Evolutionary conservation across 805 yeast species (phyloP).

Genomic region (Saccharomyces eubayanus): DNA sequence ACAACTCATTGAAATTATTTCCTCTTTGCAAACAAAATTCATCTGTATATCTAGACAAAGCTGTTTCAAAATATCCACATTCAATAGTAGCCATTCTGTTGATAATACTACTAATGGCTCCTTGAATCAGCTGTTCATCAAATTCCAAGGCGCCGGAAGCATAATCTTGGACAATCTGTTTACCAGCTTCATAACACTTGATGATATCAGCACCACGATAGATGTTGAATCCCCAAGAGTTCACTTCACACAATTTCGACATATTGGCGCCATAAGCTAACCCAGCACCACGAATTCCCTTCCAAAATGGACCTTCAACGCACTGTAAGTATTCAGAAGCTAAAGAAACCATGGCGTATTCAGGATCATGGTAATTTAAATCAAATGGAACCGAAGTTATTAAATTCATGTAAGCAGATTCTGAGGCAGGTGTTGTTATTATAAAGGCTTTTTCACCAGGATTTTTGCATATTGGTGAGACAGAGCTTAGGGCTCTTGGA

Average conservation of each 20-base stretch:
- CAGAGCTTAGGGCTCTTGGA: constrained; percentile 47
- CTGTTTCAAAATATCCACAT: constrained; percentile 57
- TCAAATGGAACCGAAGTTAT: constrained; percentile 48
- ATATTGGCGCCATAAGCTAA: constrained; percentile 82
- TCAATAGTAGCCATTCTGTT: constrained; percentile 62
- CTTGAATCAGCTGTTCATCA: constrained; percentile 54
- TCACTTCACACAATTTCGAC: constrained; percentile 51
- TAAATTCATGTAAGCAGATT: constrained; percentile 61
- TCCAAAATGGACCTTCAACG: constrained; percentile 96
- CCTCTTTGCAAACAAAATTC: constrained; percentile 63
- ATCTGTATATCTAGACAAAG: constrained; percentile 57
- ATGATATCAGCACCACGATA: constrained; percentile 80
- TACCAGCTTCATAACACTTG: constrained; percentile 53
- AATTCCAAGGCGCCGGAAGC: constrained; percentile 47
- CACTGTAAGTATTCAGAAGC: constrained; percentile 72
- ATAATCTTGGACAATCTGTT: constrained; percentile 52
- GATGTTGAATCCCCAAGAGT: constrained; percentile 55
- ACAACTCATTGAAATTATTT: constrained; percentile 46
- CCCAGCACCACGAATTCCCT: constrained; percentile 91
- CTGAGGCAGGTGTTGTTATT: constrained; percentile 74
- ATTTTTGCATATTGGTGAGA: constrained; percentile 46
- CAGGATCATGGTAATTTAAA: constrained; percentile 41
- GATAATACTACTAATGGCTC: constrained; percentile 70
- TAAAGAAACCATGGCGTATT: constrained; percentile 60
- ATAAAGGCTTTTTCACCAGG: constrained; percentile 50